A percentile compares a stretch with the other conserved stretches of the same genome.
phyloP scores from a whole-genome alignment of 202 grass and related monocot genomes.

The Cymbopogon flexuosus region DNA sequence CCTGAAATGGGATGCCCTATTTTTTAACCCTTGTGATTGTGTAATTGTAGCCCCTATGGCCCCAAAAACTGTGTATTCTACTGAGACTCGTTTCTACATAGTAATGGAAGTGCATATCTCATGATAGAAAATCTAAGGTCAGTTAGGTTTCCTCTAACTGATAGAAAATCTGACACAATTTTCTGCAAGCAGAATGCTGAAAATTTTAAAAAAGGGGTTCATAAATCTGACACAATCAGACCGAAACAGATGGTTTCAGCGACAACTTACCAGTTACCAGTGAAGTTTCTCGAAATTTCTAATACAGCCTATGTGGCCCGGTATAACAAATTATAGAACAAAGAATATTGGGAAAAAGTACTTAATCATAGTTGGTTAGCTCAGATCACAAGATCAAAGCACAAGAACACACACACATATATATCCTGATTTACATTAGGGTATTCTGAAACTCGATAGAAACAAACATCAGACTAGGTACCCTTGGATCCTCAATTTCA shows the following conservation, averaged over 20 bases:
- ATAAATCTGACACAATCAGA: neutral
- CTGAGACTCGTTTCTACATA: neutral
- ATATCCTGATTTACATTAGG: constrained; percentile 16
- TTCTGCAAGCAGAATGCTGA: neutral
- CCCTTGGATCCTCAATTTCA: constrained; percentile 11
- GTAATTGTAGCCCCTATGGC: neutral
- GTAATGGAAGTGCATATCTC: constrained; percentile 1
- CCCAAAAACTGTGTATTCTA: constrained; percentile 22
- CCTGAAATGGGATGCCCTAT: constrained; percentile 3
- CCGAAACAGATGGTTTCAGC: neutral
- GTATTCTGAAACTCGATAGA: constrained; percentile 3
- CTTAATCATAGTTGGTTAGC: constrained; percentile 6
- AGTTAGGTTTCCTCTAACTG: neutral
- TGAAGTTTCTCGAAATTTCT: neutral
- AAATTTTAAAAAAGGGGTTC: neutral
- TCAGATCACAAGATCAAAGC: constrained; percentile 33
- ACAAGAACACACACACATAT: constrained; percentile 7
- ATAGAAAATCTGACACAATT: neutral
- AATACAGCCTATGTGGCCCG: neutral
- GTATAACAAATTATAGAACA: constrained; percentile 11
- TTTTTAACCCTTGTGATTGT: constrained; percentile 8
- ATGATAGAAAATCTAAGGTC: neutral
- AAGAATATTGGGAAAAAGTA: neutral
- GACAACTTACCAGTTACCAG: neutral
- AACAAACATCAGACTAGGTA: constrained; percentile 11